Base-by-base conservation (phyloP, 75 land plant species). In the Pseudotsuga menziesii region DNA sequence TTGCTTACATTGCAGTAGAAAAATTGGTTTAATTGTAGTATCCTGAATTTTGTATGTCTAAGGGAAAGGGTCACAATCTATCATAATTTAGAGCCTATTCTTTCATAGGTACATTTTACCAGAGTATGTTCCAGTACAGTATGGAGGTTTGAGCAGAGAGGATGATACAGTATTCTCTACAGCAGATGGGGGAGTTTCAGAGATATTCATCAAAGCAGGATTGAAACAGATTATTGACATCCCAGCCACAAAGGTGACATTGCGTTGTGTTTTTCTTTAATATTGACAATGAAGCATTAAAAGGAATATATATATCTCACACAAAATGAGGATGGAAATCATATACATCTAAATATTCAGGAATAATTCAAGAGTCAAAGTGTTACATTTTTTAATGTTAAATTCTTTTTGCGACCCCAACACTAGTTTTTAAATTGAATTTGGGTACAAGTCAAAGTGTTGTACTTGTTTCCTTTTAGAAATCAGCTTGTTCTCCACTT, bases 61-160 rank as follows among this genome's bases (percentile, higher is more conserved):
- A 39, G 4, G 41, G 41, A 3, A 0, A 19, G 5, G 9, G 16
- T n/a, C 52, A 20, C n/a, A 55, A 17, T 61, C 36, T 36, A 26
- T 5, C 25, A 25, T 32, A 12, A 74, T 23, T 66, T 36, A 16
- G 4, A 54, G 35, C 26, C 4, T 78, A 11, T 41, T 36, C 1
- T 61, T 23, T 52, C 48, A 0, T 58, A 92, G 94, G 70, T 92
- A 74, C 64, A 81, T 89, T 29, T 61, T 85, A 4, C 88, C 90
- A 9, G 92, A 92, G 57, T 81, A 86, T 48, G 81, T 92, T 14
- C 94, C 92, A 1, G 81, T 84, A 25, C 77, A 83, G 74, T 92
- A 88, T 61, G 91, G 91, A 76, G 91, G 93, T 5, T 77, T 91
- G n/a, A 80, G 85, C 48, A 81, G 85, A 62, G 85, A 79, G 27